A percentile compares a stretch with the other conserved stretches of the same genome.
These are phyloP conservation scores for Pythium dissimile DNA, from an alignment of 352 stramenopile genomes.

Conservation along the genomic window DNA sequence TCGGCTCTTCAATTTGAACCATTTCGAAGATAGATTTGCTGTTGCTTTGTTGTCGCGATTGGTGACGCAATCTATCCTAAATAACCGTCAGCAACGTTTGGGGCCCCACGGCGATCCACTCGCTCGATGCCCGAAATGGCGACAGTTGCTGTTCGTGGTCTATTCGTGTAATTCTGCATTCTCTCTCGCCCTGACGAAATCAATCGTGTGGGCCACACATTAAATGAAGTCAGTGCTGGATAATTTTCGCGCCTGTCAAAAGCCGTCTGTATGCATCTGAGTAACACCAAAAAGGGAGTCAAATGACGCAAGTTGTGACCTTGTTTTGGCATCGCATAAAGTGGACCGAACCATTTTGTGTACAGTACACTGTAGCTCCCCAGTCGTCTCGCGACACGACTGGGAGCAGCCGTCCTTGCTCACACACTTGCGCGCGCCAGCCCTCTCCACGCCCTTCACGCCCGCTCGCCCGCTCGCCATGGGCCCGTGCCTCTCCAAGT, in stretches of 20 bases:
- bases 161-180: neutral
- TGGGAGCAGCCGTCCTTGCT: no score
- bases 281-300: neutral
- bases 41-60: no score
- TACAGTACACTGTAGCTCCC: no score
- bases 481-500: constrained; percentile 84
- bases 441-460: neutral
- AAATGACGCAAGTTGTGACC: neutral
- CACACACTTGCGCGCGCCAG: no score
- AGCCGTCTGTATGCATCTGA: neutral
- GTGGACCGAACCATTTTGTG: no score
- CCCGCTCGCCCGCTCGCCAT: constrained; percentile 27
- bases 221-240: constrained; percentile 13
- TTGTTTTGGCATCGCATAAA: neutral
- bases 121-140: no score
- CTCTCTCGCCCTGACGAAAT: neutral
- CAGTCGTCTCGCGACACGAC: no score
- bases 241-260: neutral
- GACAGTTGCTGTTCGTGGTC: neutral
- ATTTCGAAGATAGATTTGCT: no score
- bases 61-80: no score
- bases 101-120: no score
- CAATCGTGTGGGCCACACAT: constrained; percentile 10
- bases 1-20: no score
- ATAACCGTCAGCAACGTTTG: no score